Evolutionary conservation across 768 basidiomycete genomes (phyloP), one percentile per base, ranked within the genome.

Genomic region (Cystofilobasidium capitatum): DNA sequence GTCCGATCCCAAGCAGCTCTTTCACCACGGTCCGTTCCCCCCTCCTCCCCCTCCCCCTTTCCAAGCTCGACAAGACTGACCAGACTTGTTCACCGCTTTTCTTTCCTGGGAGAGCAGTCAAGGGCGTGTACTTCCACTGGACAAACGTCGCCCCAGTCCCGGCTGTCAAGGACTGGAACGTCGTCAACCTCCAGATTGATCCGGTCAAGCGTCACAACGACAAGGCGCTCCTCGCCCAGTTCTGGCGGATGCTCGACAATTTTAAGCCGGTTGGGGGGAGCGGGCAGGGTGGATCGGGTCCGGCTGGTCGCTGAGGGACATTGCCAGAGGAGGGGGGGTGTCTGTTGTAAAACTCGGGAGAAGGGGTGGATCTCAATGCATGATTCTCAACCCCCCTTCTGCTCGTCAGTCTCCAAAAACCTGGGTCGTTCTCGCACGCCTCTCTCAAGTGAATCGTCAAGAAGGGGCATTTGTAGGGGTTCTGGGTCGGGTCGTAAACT

Each of bases 91-190:
- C 40, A 26, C n/a, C 22, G 2, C 36, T 31, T 61, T 39, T 14
- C 57, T 26, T 26, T 63, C 16, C n/a, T n/a, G n/a, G n/a, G n/a
- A n/a, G n/a, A n/a, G 22, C 71, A 97, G 94, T 99, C 33, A 94
- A 94, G 77, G 96, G 96, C 1, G 82, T 99, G 31, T 91, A 96
- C 76, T 86, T 97, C 26, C 84, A 90, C n/a, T 92, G 91, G 88
- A 83, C 88, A 51, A 91, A 91, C 72, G 92, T 96, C 72, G 88
- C 90, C 10, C 85, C 87, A 26, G 94, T 96, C 70, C 76, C 84
- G 0, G 89, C 87, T 71, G 88, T 94, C 70, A 88, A 88, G 76
- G 91, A 94, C 69, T 98, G 96, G 96, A 97, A 97, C 71, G 94
- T 99, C 22, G 88, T 88, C 0, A 89, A 94, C 74, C 82, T 97